Percentiles rank a stretch among this genome's conserved stretches.
Evolutionary conservation across 2,329 filamentous ascomycete species (phyloP).

Genomic region (Pyrenophora tritici-repentis): DNA sequence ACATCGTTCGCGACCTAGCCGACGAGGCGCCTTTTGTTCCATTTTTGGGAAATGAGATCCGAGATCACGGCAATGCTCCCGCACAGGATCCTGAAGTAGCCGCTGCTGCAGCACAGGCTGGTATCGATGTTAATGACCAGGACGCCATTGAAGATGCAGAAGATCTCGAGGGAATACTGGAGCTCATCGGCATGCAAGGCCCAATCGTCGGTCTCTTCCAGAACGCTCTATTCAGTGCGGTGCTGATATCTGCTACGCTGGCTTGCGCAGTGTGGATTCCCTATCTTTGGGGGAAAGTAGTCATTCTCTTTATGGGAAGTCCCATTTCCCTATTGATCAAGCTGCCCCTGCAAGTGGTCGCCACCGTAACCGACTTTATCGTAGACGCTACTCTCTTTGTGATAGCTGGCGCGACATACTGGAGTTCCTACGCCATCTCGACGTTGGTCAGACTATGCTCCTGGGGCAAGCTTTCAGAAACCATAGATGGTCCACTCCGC

Average conservation of each 20-base stretch:
- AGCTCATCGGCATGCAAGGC: slow-evolving; percentile 94
- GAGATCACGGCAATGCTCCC: slow-evolving; percentile 31
- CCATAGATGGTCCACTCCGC: slow-evolving; percentile 24
- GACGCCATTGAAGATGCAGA: slow-evolving; percentile 82
- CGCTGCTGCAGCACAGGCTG: slow-evolving; percentile 68
- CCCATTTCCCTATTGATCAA: slow-evolving; percentile 70
- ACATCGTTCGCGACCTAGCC: slow-evolving; percentile 62
- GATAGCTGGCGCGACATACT: slow-evolving; percentile 58
- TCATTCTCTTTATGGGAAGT: slow-evolving; percentile 78
- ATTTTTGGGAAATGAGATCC: slow-evolving; percentile 50
- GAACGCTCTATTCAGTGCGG: slow-evolving; percentile 91
- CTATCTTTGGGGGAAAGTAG: slow-evolving; percentile 87
- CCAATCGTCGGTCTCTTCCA: slow-evolving; percentile 88
- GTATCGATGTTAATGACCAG: slow-evolving; percentile 69
- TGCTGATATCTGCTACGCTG: slow-evolving; percentile 84
- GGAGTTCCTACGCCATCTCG: slow-evolving; percentile 38
- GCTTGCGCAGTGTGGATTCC: slow-evolving; percentile 86
- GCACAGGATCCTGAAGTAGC: slow-evolving; percentile 62
- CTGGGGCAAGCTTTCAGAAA: slow-evolving; percentile 23
- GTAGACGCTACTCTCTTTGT: slow-evolving; percentile 75
- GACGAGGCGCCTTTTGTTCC: slow-evolving; percentile 66
- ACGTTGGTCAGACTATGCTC: slow-evolving; percentile 27
- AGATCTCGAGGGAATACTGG: slow-evolving; percentile 93
- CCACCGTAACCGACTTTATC: slow-evolving; percentile 75
- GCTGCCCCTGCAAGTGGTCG: slow-evolving; percentile 73